Base-by-base conservation (phyloP, 1,284 basidiomycete genomes). In the Ustilago loliicola region DNA sequence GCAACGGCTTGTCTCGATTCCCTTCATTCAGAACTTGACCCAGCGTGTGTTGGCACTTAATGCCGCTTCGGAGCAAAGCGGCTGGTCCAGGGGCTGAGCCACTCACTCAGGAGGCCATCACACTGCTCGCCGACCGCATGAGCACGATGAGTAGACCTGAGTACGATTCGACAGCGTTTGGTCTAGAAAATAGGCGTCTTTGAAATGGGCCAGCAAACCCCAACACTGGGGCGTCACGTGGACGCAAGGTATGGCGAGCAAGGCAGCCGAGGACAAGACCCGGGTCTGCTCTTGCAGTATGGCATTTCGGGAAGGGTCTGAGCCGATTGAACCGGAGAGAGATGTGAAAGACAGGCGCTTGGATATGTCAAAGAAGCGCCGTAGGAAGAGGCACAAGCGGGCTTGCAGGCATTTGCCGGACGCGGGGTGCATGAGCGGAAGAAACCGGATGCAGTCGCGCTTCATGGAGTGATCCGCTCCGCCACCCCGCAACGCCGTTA, bases 361-460 rank as follows among this genome's bases (percentile, higher is more conserved):
- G 4, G 8, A 25, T 40, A 36, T 25, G 10, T n/a, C 38, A 34
- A 29, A 53, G 23, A 15, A 32, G 42, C n/a, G 45, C 10, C 17
- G 40, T n/a, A 7, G 40, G 2, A 19, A 45, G 21, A 17, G 56
- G 42, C 13, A 8, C 25, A 47, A 47, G 59, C 40, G 36, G 30
- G 36, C 32, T 56, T 47, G 56, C 51, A 53, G 25, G 42, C n/a
- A 45, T 29, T 50, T 50, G 48, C 40, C 53, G 48, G 38, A 61
- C 30, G 65, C 61, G 65, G 61, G 61, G 61, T 72, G 70, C 70
- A 72, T 72, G 65, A 60, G 32, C 65, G 70, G 70, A 32, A 64
- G 65, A 72, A 72, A 67, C 60, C 61, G 65, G 70, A 32, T 30
- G 59, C 29, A 52, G 15, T n/a, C 27, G 38, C 23, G 36, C 58